Evolutionary conservation across 768 basidiomycete genomes (phyloP), one percentile per base, ranked within the genome.

Genomic region (Mycena vulgaris): DNA sequence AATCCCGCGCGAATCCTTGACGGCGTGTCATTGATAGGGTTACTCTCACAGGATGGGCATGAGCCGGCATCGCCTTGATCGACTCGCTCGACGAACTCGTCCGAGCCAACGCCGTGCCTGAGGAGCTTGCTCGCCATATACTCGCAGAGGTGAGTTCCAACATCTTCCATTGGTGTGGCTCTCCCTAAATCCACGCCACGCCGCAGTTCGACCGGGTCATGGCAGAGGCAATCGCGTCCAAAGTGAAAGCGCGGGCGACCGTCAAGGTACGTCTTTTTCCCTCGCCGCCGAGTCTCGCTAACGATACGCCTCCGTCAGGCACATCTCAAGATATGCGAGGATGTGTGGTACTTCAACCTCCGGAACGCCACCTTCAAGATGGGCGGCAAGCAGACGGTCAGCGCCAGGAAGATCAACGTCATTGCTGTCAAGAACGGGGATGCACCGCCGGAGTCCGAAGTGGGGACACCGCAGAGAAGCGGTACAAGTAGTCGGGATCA

Each of bases 231-330:
- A 6, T 48, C 10, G 14, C 25, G n/a, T 11, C 47, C 6, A 48
- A 27, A 16, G 47, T 48, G 47, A 6, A 27, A 10, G 47, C 47
- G 25, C n/a, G 25, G 17, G 47, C 47, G 17, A 23, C 47, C 4
- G 47, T 48, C 47, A 48, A 48, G n/a, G 47, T 48, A n/a, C 5
- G 47, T 48, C n/a, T n/a, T n/a, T n/a, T n/a, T n/a, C n/a, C n/a
- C n/a, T n/a, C n/a, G n/a, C n/a, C n/a, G n/a, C n/a, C n/a, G n/a
- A n/a, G n/a, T n/a, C n/a, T n/a, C n/a, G n/a, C n/a, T n/a, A n/a
- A n/a, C n/a, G n/a, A n/a, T n/a, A n/a, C n/a, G n/a, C n/a, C n/a
- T n/a, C n/a, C n/a, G n/a, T n/a, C n/a, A 48, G 47, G 47, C 7
- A 4, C 47, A 48, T 27, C 25, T 48, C 17, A 6, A 25, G 21